A percentile compares a stretch with the other conserved stretches of the same genome.
These are phyloP conservation scores for Aspergillus leporis DNA, from an alignment of 495 filamentous ascomycete genomes.

Conservation along the genomic window DNA sequence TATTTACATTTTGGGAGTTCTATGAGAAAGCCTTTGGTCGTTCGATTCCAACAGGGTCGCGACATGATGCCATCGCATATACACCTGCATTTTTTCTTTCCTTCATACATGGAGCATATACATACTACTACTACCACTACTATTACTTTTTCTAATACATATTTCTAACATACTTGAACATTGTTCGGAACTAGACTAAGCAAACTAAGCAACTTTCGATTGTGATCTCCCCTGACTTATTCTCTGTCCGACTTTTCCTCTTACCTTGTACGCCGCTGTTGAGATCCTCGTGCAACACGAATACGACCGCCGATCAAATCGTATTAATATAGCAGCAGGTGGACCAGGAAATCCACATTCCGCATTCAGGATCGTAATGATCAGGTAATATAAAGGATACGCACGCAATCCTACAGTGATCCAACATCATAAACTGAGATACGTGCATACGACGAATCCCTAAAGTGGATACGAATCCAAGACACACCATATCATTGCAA, in stretches of 20 bases:
- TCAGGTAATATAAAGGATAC: background rate
- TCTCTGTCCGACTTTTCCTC: too few relatives aligned
- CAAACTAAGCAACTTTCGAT: background rate
- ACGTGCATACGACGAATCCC: background rate
- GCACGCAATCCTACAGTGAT: background rate
- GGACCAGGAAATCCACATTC: background rate
- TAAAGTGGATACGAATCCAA: background rate
- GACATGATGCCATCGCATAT: background rate
- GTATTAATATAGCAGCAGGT: background rate
- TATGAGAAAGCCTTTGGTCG: background rate
- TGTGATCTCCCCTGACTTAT: too few relatives aligned
- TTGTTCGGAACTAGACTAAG: background rate
- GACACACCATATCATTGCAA: background rate
- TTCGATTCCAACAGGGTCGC: background rate
- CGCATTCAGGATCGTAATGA: background rate
- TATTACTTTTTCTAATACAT: background rate
- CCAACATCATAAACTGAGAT: background rate
- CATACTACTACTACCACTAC: background rate
- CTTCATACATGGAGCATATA: background rate
- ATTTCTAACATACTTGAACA: background rate
- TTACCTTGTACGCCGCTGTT: background rate
- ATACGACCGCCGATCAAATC: slow-evolving; percentile 1
- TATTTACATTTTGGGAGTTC: background rate
- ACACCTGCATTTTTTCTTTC: background rate
- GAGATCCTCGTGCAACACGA: background rate